Base-by-base conservation (phyloP, 192 early-diverging fungal species). In the Powellomyces hirtus region DNA sequence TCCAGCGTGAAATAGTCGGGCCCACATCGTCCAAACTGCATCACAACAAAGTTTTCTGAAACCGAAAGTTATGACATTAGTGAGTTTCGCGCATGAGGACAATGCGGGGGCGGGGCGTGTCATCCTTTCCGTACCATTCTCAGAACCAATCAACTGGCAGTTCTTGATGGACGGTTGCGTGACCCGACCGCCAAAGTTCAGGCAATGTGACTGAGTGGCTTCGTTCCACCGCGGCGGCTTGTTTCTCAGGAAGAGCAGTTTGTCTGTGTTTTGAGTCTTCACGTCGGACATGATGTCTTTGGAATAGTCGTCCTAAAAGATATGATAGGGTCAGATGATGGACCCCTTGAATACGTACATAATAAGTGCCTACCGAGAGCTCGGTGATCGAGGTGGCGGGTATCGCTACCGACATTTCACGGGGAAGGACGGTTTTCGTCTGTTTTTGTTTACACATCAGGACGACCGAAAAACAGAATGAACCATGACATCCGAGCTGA, bases 221-320 rank as follows among this genome's bases (percentile, higher is more conserved):
- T 87, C 84, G 68, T 86, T 87, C 86, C 86, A 87, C 29, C 86
- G 61, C n/a, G 86, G 86, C 0, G 84, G 70, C 64, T 87, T 87
- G 73, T 87, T 87, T 27, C 74, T 68, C 50, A 87, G 66, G 57
- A 87, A 81, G 53, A 81, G 33, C n/a, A 87, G 71, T 60, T 77
- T 82, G 13, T 79, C 65, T 26, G 68, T 75, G 73, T 82, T 83
- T 49, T 74, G 64, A 38, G 59, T 68, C 50, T 81, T 80, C 49
- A 83, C 59, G 46, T 87, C 86, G 18, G 74, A 42, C 71, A 83
- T 74, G 38, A 87, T 86, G 58, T 86, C 86, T 26, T 68, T 79
- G 13, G 80, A 74, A 24, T 36, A 52, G 53, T 74, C 42, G 4
- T 77, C 74, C 62, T 73, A 26, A 10, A 10, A 42, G n/a, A 42